phyloP scores from a whole-genome alignment of 495 filamentous ascomycete species.

The Penicillium psychrofluorescens region DNA sequence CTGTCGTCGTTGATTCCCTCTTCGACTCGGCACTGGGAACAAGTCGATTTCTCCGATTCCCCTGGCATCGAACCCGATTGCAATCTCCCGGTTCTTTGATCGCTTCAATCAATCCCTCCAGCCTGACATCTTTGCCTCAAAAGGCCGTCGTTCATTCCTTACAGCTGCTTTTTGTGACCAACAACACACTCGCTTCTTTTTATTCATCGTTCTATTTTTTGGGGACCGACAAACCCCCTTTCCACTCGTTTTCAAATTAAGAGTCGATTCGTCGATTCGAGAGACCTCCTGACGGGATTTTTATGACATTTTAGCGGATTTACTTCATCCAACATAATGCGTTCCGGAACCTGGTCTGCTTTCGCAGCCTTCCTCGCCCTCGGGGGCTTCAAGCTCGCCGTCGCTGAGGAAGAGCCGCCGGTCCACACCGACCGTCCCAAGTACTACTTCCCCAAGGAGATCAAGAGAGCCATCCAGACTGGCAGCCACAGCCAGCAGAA shows the following conservation, averaged over 20 bases:
- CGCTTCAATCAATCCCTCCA: conserved; percentile 6
- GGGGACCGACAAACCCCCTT: conserved; percentile 23
- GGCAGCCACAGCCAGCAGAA: too few relatives aligned
- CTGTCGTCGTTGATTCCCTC: conserved; percentile 16
- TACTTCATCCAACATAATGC: conserved; percentile 20
- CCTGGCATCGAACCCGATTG: conserved; percentile 36
- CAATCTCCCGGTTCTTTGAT: conserved; percentile 16
- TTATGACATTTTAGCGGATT: conserved; percentile 14
- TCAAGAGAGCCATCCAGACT: too few relatives aligned
- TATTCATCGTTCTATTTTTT: conserved; percentile 5
- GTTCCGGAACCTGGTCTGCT: conserved; percentile 18
- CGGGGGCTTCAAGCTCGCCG: background rate
- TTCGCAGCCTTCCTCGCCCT: conserved; percentile 14
- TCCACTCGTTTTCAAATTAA: conserved; percentile 40
- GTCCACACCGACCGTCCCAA: too few relatives aligned
- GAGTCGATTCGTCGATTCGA: too few relatives aligned
- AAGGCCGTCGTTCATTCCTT: conserved; percentile 35
- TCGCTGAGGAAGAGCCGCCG: too few relatives aligned
- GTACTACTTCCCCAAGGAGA: too few relatives aligned
- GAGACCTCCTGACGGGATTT: too few relatives aligned
- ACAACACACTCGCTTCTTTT: conserved; percentile 23
- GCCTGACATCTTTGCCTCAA: conserved; percentile 9
- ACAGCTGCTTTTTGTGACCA: conserved; percentile 14
- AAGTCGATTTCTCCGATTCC: conserved; percentile 18
- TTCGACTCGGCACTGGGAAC: conserved; percentile 22